phyloP scores from a whole-genome alignment of 768 basidiomycete species.

The Sporobolomyces pararoseus region DNA sequence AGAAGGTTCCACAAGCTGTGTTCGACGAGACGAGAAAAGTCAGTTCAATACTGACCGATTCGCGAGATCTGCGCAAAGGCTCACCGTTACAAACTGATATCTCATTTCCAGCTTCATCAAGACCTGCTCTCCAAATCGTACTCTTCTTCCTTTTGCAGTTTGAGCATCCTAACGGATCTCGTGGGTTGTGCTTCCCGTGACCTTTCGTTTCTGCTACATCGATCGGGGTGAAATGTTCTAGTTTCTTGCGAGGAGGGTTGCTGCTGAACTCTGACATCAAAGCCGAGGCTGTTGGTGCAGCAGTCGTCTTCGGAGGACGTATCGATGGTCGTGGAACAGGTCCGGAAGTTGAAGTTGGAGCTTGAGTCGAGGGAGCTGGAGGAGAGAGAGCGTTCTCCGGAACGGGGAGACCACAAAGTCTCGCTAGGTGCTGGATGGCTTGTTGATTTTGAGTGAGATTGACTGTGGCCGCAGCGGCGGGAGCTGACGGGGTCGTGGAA shows the following conservation, averaged over 20 bases:
- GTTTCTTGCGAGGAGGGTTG: slow-evolving; percentile 12
- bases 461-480: no score
- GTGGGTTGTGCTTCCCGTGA: slow-evolving; percentile 33
- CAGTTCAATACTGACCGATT: neutral
- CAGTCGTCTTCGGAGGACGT: neutral
- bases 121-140: slow-evolving; percentile 28
- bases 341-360: slow-evolving; percentile 4
- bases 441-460: slow-evolving; percentile 18
- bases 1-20: slow-evolving; percentile 42
- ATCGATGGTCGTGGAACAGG: neutral
- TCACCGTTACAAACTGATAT: slow-evolving; percentile 36
- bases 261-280: no score
- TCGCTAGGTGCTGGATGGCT: slow-evolving; percentile 29
- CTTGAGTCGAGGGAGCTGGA: neutral
- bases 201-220: slow-evolving; percentile 1
- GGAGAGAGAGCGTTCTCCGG: neutral
- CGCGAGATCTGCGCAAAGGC: no score
- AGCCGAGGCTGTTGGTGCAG: neutral
- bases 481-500: neutral
- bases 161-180: slow-evolving; percentile 25
- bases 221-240: slow-evolving; percentile 27
- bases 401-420: slow-evolving; percentile 22
- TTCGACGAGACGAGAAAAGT: no score
- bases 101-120: neutral
- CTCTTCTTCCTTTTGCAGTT: slow-evolving; percentile 42